phyloP scores from a whole-genome alignment of 176 grass and related monocot genomes.

The Pontederia crassipes region DNA sequence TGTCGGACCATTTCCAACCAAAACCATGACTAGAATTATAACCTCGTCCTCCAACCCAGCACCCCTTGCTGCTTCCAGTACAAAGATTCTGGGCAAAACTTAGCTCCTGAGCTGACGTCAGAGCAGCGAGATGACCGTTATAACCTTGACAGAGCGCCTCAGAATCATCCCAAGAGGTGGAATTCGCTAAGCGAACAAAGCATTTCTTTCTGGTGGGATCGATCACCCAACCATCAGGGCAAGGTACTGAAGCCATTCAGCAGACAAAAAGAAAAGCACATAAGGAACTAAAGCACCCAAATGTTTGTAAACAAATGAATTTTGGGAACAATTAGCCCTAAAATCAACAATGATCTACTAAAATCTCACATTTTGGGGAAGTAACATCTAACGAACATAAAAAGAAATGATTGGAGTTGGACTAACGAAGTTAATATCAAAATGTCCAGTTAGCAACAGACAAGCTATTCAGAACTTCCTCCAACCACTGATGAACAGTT shows the following conservation, averaged over 20 bases:
- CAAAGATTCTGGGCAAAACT: constrained; percentile 49
- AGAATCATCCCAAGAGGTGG: constrained; percentile 58
- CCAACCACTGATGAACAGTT: too few species aligned
- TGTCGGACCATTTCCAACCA: constrained; percentile 61
- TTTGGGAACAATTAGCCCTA: too few species aligned
- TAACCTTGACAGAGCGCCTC: constrained; percentile 41
- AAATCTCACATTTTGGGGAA: too few species aligned
- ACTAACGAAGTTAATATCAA: too few species aligned
- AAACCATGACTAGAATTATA: constrained; percentile 19
- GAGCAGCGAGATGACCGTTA: constrained; percentile 46
- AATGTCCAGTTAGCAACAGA: too few species aligned
- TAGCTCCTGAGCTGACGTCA: constrained; percentile 61
- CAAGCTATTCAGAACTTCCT: too few species aligned
- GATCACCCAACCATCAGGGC: constrained; percentile 48
- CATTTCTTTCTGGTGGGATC: constrained; percentile 45
- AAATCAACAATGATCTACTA: too few species aligned
- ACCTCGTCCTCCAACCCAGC: constrained; percentile 66
- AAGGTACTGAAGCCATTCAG: constrained; percentile 29
- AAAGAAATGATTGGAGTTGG: too few species aligned
- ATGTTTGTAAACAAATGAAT: too few species aligned
- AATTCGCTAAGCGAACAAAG: constrained; percentile 38
- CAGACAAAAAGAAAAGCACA: neutral
- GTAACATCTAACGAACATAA: too few species aligned
- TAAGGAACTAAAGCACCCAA: neutral
- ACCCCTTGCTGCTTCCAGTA: constrained; percentile 33